Conservation (phyloP, 2,329 filamentous ascomycete species). For the Nannizziopsis barbatae region DNA sequence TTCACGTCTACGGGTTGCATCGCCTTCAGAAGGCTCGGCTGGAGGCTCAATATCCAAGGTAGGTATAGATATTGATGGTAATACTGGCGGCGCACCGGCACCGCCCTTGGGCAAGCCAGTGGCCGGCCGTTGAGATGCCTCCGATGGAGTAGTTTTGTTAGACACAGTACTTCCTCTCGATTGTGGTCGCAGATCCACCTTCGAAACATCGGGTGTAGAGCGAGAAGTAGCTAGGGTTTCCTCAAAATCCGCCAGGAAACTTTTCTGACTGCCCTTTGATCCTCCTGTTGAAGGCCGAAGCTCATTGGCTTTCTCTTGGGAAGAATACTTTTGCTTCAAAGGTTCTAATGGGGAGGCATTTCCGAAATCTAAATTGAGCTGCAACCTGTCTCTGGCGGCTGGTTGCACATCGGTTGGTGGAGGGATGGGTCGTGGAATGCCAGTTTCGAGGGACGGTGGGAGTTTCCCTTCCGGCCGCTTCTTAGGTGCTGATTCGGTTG, state of each 20-base stretch:
- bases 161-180: constrained; percentile 25
- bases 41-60: background rate
- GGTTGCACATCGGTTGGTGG: background rate
- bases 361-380: constrained; percentile 2
- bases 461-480: constrained; percentile 2
- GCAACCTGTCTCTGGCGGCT: background rate
- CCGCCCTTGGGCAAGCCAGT: constrained; percentile 4
- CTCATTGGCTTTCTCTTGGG: background rate
- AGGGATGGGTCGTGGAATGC: background rate
- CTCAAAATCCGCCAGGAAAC: constrained; percentile 22
- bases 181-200: constrained; percentile 25
- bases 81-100: background rate
- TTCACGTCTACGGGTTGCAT: constrained; percentile 1
- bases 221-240: constrained; percentile 28
- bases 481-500: constrained; percentile 5
- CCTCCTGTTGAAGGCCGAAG: background rate
- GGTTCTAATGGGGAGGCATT: constrained; percentile 5
- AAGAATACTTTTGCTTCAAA: constrained; percentile 5
- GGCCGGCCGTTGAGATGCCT: constrained; percentile 15
- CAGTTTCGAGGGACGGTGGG: background rate
- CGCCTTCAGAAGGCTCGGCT: background rate
- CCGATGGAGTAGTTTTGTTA: constrained; percentile 8
- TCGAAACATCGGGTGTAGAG: constrained; percentile 26
- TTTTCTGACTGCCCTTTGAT: constrained; percentile 21
- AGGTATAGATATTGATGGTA: constrained; percentile 2